Evolutionary conservation across 192 early-diverging fungal genomes (phyloP).

Genomic region (Coemansia sp.): DNA sequence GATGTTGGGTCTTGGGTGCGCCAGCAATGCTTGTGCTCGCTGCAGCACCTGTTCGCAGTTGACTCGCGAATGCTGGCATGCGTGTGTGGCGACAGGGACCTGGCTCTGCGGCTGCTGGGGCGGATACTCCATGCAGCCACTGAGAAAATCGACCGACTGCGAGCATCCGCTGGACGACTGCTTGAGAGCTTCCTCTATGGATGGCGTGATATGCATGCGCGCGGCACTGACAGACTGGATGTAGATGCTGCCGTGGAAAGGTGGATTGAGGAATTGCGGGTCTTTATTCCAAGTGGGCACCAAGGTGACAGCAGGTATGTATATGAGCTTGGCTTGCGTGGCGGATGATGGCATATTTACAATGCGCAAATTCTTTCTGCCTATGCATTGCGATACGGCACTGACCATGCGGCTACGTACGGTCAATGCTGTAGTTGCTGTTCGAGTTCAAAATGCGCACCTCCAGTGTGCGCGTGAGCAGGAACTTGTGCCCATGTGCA

Average conservation of each 20-base stretch:
- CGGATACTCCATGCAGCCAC: constrained; percentile 71
- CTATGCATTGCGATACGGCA: neutral
- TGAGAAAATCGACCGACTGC: constrained; percentile 90
- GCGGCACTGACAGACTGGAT: neutral
- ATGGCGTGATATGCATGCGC: neutral
- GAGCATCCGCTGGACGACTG: constrained; percentile 67
- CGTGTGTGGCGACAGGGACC: constrained; percentile 17
- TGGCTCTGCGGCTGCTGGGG: constrained; percentile 41
- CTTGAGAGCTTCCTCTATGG: constrained; percentile 49
- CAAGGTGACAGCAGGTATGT: neutral
- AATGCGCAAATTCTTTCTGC: neutral
- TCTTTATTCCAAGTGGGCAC: constrained; percentile 3
- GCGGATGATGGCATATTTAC: neutral
- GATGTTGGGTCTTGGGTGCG: constrained; percentile 96
- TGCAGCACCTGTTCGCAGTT: constrained; percentile 38
- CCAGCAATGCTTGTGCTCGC: constrained; percentile 66
- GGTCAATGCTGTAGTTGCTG: neutral
- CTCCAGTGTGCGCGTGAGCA: neutral
- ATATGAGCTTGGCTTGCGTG: neutral
- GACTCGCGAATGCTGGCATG: constrained; percentile 11
- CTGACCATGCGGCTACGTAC: neutral
- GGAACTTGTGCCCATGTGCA: neutral
- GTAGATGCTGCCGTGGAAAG: neutral
- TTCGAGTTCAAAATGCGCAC: neutral
- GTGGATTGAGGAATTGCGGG: constrained; percentile 15